phyloP scores from a whole-genome alignment of 257 asterid genomes.

The Rehmannia glutinosa region DNA sequence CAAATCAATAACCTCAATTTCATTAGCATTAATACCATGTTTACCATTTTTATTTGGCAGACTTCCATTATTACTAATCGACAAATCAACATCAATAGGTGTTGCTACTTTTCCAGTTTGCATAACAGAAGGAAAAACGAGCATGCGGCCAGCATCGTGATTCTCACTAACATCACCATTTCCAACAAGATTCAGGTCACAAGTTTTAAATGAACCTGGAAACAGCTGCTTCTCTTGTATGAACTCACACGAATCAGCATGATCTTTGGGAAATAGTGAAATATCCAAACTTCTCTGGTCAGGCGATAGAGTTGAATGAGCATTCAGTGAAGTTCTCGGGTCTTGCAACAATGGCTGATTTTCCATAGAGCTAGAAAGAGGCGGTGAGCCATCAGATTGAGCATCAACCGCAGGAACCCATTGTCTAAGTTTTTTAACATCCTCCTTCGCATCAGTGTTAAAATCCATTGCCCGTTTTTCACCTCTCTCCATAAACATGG shows the following conservation, averaged over 20 bases:
- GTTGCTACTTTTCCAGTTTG: conserved; percentile 36
- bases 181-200: conserved; percentile 82
- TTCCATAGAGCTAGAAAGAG: conserved; percentile 38
- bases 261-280: conserved; percentile 42
- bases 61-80: conserved; percentile 45
- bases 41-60: conserved; percentile 39
- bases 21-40: conserved; percentile 38
- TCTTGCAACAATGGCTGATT: conserved; percentile 38
- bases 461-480: conserved; percentile 54
- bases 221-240: conserved; percentile 59
- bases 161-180: conserved; percentile 53
- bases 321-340: conserved; percentile 34
- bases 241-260: conserved; percentile 34
- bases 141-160: conserved; percentile 40
- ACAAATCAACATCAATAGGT: conserved; percentile 65
- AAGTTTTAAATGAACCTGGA: conserved; percentile 76
- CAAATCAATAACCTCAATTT: conserved; percentile 89
- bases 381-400: conserved; percentile 30
- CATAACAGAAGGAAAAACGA: conserved; percentile 33
- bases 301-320: conserved; percentile 29
- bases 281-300: conserved; percentile 47
- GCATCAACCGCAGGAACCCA: conserved; percentile 30
- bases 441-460: conserved; percentile 35
- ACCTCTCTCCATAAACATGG: conserved; percentile 39
- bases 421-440: conserved; percentile 51